A percentile compares a stretch with the other conserved stretches of the same genome.
Conservation (phyloP, 805 yeast species). For the Sugiyamaella americana region DNA sequence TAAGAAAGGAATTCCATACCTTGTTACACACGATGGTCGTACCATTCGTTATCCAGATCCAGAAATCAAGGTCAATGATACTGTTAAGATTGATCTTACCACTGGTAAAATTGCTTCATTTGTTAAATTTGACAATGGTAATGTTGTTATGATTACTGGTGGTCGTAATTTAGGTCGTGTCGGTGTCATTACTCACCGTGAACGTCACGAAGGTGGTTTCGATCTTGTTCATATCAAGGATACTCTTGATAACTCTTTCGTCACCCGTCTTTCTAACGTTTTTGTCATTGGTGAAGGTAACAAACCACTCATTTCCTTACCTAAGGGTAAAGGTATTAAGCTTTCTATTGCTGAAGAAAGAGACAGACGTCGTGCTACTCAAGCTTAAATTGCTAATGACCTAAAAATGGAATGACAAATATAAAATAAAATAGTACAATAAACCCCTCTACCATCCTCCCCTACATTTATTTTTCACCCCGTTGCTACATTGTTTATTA, state of each 20-base stretch:
- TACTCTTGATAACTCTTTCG: slow-evolving; percentile 88
- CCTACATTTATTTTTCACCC: neutral
- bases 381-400: slow-evolving; percentile 32
- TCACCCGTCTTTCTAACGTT: slow-evolving; percentile 89
- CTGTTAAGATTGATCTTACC: slow-evolving; percentile 94
- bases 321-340: slow-evolving; percentile 99
- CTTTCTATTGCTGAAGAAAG: slow-evolving; percentile 94
- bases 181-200: slow-evolving; percentile 93
- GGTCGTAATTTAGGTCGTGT: slow-evolving; percentile 98
- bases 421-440: neutral
- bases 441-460: neutral
- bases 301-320: slow-evolving; percentile 89
- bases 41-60: slow-evolving; percentile 99
- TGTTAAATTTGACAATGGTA: slow-evolving; percentile 90
- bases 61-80: slow-evolving; percentile 91
- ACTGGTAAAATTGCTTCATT: slow-evolving; percentile 88
- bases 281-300: slow-evolving; percentile 94
- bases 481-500: neutral
- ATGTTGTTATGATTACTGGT: slow-evolving; percentile 89
- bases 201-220: slow-evolving; percentile 97
- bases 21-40: slow-evolving; percentile 99
- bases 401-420: neutral
- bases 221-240: slow-evolving; percentile 97
- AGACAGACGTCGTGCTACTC: slow-evolving; percentile 80
- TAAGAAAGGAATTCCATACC: slow-evolving; percentile 97